Evolutionary conservation across 78 protist species (phyloP), one percentile per base, ranked within the genome.

Genomic region (Creolimax fragrantissima): DNA sequence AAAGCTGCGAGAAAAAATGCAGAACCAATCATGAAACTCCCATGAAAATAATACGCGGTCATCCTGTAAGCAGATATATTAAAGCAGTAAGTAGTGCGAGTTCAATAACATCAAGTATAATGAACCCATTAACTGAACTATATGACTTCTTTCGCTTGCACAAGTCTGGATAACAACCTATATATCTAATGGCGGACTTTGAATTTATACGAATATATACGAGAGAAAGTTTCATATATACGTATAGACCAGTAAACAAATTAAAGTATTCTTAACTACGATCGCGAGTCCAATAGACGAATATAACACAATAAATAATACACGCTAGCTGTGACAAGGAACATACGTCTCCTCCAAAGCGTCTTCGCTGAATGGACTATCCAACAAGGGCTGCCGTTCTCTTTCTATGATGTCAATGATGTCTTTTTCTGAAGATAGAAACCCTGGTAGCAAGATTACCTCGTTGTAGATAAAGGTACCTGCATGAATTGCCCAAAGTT

Each of bases 401-500:
- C 24, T 24, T 17, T 17, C 74, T 24, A 24, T 1, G 39, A 58
- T 24, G 39, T 58, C 24, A 58, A 58, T 58, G 74, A 17, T 58
- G 11, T 17, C 74, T 58, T 24, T 17, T 24, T 24, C 11, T 24
- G 74, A 17, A 83, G 6, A 41, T 41, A 6, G 44, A 83, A 39
- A 41, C n/a, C 0, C 42, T 42, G 90, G 90, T 11, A 86, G 90
- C 32, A 11, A 6, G 32, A 86, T 6, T 43, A 86, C 44, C 44
- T 86, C 90, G 90, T 86, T 86, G 90, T 86, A 86, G 4, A 42
- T 5, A 45, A 86, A 86, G 17, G 90, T 86, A 37, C 90, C 90
- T 58, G 74, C 24, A 24, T n/a, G n/a, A n/a, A n/a, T n/a, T n/a
- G n/a, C n/a, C n/a, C n/a, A n/a, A n/a, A n/a, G n/a, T n/a, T n/a